Evolutionary conservation across 257 asterid species (phyloP).

Genomic region (Linaria vulgaris): DNA sequence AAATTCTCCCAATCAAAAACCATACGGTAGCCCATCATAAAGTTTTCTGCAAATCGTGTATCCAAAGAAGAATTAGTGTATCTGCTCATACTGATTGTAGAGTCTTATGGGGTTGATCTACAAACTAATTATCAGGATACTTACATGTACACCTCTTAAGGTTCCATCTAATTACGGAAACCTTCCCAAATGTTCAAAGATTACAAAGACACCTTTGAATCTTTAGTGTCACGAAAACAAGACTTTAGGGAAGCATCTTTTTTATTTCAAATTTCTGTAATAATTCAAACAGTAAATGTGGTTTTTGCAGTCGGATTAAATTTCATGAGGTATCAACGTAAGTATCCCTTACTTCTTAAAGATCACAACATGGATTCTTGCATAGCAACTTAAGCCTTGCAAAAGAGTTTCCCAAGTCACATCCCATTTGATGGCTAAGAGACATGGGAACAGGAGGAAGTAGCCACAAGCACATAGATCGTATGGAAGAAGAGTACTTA

Average conservation of each 20-base stretch:
- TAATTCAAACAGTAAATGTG: too few species aligned
- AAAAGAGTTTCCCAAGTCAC: not conserved
- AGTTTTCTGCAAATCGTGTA: slow-evolving; percentile 51
- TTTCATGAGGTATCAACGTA: too few species aligned
- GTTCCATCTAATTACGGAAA: too few species aligned
- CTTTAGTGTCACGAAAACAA: too few species aligned
- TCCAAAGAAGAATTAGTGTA: slow-evolving; percentile 21
- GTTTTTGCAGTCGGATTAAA: too few species aligned
- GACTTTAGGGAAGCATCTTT: too few species aligned
- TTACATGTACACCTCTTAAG: not conserved
- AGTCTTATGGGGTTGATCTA: not conserved
- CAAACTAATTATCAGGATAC: not conserved
- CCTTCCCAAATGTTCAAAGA: too few species aligned
- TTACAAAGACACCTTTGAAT: too few species aligned
- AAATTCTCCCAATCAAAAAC: slow-evolving; percentile 77
- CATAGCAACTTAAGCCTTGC: not conserved
- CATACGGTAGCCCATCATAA: slow-evolving; percentile 69
- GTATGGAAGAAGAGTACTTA: slow-evolving; percentile 44
- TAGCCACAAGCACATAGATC: slow-evolving; percentile 1
- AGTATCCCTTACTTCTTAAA: too few species aligned
- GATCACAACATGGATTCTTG: too few species aligned
- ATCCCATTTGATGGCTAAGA: not conserved
- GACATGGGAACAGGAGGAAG: not conserved
- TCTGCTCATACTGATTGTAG: not conserved
- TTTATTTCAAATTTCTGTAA: too few species aligned